These are phyloP conservation scores for Ophiostoma ulmi DNA, from an alignment of 2,329 filamentous ascomycete genomes.

Conservation along the genomic window DNA sequence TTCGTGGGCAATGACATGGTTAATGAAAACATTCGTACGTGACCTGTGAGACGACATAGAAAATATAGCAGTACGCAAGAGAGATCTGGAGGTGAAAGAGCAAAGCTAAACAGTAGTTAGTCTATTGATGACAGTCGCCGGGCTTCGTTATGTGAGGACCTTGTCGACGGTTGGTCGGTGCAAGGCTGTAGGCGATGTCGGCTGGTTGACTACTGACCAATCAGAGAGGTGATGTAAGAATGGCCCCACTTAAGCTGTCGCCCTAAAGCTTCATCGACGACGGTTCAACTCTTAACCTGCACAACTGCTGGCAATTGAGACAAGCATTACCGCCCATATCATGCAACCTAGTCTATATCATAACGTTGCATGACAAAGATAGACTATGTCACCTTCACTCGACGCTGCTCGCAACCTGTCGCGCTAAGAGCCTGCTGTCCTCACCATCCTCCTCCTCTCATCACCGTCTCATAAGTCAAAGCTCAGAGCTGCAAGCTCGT, in stretches of 20 bases:
- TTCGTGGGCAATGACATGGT: not conserved
- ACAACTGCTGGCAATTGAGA: not conserved
- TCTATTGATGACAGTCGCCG: too few relatives aligned
- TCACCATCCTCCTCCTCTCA: not conserved
- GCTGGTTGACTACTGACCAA: not conserved
- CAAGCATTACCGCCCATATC: not conserved
- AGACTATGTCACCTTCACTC: not conserved
- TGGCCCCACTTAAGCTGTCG: not conserved
- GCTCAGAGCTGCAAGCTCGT: not conserved
- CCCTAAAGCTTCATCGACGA: not conserved
- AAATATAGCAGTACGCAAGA: too few relatives aligned
- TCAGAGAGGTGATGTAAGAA: not conserved
- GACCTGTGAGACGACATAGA: not conserved
- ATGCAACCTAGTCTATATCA: not conserved
- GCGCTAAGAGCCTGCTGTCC: not conserved
- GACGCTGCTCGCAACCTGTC: not conserved
- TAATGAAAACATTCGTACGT: not conserved
- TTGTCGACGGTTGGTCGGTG: not conserved
- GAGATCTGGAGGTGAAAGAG: too few relatives aligned
- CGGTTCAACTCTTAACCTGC: not conserved
- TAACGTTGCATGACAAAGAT: not conserved
- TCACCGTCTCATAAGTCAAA: not conserved
- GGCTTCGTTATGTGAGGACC: not conserved
- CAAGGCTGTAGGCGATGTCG: slow-evolving; percentile 3
- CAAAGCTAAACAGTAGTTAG: too few relatives aligned